These are phyloP conservation scores for Tulasnella sp. DNA, from an alignment of 768 basidiomycete species.

Conservation along the genomic window DNA sequence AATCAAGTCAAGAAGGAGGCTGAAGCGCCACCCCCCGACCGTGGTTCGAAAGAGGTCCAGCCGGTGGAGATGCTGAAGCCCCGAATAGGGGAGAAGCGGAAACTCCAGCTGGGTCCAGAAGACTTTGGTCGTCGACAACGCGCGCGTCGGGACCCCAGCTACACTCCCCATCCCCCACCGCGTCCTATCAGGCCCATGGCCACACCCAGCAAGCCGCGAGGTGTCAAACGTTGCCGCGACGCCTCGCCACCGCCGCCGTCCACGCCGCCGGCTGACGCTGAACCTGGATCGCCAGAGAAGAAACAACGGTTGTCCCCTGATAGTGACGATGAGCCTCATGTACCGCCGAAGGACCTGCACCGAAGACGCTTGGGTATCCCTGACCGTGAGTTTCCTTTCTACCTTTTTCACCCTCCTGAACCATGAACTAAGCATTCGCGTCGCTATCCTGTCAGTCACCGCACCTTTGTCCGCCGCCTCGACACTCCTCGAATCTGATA, in stretches of 20 bases:
- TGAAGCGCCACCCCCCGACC: neutral
- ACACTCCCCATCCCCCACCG: too few species aligned
- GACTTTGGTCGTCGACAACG: neutral
- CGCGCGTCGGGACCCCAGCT: too few species aligned
- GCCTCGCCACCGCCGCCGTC: neutral
- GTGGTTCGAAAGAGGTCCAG: neutral
- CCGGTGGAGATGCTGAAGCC: neutral
- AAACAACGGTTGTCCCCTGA: neutral
- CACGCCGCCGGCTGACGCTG: neutral
- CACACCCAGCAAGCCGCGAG: too few species aligned
- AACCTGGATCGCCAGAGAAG: neutral
- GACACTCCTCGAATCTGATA: slow-evolving; percentile 3
- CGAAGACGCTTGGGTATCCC: slow-evolving; percentile 2
- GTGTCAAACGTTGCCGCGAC: neutral
- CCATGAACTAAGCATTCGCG: neutral
- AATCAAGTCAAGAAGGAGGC: slow-evolving; percentile 3
- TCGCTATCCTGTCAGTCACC: neutral
- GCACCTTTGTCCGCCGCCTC: slow-evolving; percentile 1
- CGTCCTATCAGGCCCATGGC: too few species aligned
- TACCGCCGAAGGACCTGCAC: slow-evolving; percentile 2
- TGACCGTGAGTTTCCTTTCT: slow-evolving; percentile 3
- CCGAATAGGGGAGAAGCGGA: slow-evolving; percentile 6
- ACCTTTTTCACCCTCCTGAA: neutral
- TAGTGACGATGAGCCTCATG: neutral
- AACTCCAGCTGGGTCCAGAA: slow-evolving; percentile 2